Evolutionary conservation across 1,284 basidiomycete species (phyloP).

Genomic region (Albatrellus sp.): DNA sequence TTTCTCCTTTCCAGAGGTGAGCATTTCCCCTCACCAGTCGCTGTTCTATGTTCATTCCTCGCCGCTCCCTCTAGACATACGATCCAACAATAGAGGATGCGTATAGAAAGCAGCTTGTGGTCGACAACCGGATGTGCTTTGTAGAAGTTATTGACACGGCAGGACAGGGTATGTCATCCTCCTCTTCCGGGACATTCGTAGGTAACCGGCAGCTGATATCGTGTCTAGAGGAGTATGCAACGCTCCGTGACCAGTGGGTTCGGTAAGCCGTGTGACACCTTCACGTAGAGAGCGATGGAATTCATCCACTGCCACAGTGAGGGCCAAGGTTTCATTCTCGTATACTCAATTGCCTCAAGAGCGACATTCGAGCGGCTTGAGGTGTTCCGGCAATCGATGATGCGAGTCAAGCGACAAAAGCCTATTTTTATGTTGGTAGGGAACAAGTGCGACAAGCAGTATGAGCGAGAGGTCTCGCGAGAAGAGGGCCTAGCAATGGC

Average conservation of each 20-base stretch:
- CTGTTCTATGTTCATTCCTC: neutral
- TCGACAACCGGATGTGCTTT: constrained; percentile 86
- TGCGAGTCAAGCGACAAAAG: constrained; percentile 83
- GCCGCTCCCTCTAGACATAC: constrained; percentile 44
- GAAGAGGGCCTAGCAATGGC: constrained; percentile 86
- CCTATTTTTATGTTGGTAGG: constrained; percentile 84
- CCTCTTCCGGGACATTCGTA: neutral
- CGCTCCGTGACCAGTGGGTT: constrained; percentile 98
- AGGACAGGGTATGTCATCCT: constrained; percentile 64
- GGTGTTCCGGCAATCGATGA: constrained; percentile 90
- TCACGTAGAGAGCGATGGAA: constrained; percentile 27
- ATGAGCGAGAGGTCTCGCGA: constrained; percentile 76
- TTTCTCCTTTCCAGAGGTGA: constrained; percentile 7
- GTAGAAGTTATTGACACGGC: constrained; percentile 91
- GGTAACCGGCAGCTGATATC: too few relatives aligned
- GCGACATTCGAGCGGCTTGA: constrained; percentile 91
- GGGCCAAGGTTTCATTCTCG: constrained; percentile 96
- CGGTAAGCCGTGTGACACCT: constrained; percentile 41
- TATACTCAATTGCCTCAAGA: constrained; percentile 95
- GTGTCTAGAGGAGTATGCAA: constrained; percentile 81
- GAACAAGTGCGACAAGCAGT: constrained; percentile 83
- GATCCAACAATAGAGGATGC: constrained; percentile 94
- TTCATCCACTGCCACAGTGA: constrained; percentile 44
- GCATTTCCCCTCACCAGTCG: constrained; percentile 6
- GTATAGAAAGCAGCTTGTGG: constrained; percentile 84